Evolutionary conservation across 768 basidiomycete species (phyloP).

Genomic region (Suillus clintonianus): DNA sequence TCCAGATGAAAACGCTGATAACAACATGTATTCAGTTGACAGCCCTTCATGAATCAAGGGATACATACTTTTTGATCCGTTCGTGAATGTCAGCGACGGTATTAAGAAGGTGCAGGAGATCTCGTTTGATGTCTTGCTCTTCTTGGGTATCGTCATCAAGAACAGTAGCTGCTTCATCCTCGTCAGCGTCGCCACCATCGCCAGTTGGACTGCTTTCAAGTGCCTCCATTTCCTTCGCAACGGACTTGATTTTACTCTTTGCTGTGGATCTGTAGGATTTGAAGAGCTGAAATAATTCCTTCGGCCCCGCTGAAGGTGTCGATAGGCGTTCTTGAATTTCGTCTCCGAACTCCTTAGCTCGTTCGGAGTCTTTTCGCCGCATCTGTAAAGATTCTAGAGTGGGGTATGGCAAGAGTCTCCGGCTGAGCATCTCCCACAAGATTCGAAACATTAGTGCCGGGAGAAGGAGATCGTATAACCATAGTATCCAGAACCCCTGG

Average conservation of each 20-base stretch:
- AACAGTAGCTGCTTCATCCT: conserved; percentile 21
- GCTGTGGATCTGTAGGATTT: conserved; percentile 41
- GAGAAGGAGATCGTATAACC: conserved; percentile 59
- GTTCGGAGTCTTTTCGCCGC: conserved; percentile 48
- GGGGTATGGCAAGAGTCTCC: conserved; percentile 55
- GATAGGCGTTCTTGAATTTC: conserved; percentile 49
- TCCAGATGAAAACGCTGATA: conserved; percentile 68
- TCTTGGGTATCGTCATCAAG: conserved; percentile 40
- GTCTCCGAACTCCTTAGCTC: conserved; percentile 54
- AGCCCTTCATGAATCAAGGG: background rate
- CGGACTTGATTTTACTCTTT: conserved; percentile 34
- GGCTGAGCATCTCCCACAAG: conserved; percentile 48
- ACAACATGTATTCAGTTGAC: background rate
- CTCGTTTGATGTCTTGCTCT: conserved; percentile 44
- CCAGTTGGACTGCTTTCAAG: conserved; percentile 3
- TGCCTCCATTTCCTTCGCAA: conserved; percentile 10
- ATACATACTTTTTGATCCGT: conserved; percentile 58
- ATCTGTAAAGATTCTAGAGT: conserved; percentile 53
- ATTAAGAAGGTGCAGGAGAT: conserved; percentile 41
- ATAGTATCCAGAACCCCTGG: conserved; percentile 64
- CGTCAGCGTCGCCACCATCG: conserved; percentile 5
- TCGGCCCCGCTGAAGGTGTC: conserved; percentile 46
- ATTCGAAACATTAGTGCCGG: conserved; percentile 52
- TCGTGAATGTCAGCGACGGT: conserved; percentile 64
- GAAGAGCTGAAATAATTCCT: conserved; percentile 57